Percentiles rank a stretch among this genome's conserved stretches.
Conservation (phyloP, 1,139 yeast genomes). For the Spathaspora sp. region DNA sequence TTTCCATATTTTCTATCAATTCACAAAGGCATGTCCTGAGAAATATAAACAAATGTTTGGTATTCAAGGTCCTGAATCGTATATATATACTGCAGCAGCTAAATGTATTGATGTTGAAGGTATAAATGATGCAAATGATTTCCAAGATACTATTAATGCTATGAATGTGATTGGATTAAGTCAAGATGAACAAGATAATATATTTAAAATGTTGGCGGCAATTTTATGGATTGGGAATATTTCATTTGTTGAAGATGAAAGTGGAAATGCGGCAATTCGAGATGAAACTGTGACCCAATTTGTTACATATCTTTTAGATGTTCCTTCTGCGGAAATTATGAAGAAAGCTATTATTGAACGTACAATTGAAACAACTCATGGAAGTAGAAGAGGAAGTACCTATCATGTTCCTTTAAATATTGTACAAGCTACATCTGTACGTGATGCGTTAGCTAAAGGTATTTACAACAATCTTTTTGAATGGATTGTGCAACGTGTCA, state of each 20-base stretch:
- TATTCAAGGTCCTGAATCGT: conserved; percentile 90
- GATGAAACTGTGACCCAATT: conserved; percentile 90
- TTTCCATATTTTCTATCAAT: conserved; percentile 95
- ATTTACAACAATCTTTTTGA: conserved; percentile 90
- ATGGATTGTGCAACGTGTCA: conserved; percentile 96
- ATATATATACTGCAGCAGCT: conserved; percentile 83
- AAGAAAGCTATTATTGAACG: conserved; percentile 73
- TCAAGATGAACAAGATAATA: conserved; percentile 83
- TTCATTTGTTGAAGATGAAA: conserved; percentile 80
- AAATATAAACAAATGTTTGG: conserved; percentile 82
- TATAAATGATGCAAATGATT: conserved; percentile 80
- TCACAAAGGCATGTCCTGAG: conserved; percentile 88
- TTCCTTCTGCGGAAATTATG: conserved; percentile 60
- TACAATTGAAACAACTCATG: conserved; percentile 86
- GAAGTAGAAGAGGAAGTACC: conserved; percentile 85
- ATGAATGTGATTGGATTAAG: conserved; percentile 85
- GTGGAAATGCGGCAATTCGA: conserved; percentile 78
- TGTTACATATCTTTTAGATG: conserved; percentile 88
- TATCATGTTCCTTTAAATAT: conserved; percentile 92
- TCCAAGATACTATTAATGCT: conserved; percentile 76
- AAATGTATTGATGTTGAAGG: conserved; percentile 86
- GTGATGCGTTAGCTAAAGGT: conserved; percentile 95
- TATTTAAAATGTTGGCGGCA: conserved; percentile 81
- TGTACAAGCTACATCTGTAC: conserved; percentile 91
- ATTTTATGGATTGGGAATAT: conserved; percentile 95